Evolutionary conservation across 1,284 basidiomycete species (phyloP).

Genomic region (Rugosomyces carneus): DNA sequence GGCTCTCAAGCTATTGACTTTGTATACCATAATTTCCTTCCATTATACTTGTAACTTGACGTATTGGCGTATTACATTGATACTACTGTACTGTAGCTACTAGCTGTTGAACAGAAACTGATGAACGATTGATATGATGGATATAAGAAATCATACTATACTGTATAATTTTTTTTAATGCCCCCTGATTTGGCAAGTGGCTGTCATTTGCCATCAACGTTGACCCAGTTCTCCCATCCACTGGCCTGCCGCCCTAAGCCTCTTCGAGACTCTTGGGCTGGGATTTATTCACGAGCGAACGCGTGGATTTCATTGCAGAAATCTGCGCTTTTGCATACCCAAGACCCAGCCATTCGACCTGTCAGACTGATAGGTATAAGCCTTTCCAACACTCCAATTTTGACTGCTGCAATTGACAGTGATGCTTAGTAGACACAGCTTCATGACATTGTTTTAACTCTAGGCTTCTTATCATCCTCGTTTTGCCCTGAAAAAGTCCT

Average conservation of each 20-base stretch:
- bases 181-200: neutral
- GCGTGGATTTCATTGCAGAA: neutral
- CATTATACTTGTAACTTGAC: too few species aligned
- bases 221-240: neutral
- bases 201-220: neutral
- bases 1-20: conserved; percentile 20
- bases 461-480: conserved; percentile 2
- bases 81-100: neutral
- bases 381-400: conserved; percentile 1
- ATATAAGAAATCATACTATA: too few species aligned
- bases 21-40: conserved; percentile 12
- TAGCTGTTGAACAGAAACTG: too few species aligned
- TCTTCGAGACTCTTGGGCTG: neutral
- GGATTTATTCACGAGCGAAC: neutral
- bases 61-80: neutral
- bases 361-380: neutral
- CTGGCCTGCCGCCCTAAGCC: neutral
- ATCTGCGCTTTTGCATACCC: neutral
- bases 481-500: too few species aligned
- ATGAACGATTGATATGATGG: too few species aligned
- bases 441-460: conserved; percentile 10
- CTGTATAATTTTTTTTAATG: neutral
- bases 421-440: conserved; percentile 6
- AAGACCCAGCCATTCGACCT: neutral
- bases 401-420: conserved; percentile 8